Conservation (phyloP, 257 asterid genomes). For the Craterostigma plantagineum region DNA sequence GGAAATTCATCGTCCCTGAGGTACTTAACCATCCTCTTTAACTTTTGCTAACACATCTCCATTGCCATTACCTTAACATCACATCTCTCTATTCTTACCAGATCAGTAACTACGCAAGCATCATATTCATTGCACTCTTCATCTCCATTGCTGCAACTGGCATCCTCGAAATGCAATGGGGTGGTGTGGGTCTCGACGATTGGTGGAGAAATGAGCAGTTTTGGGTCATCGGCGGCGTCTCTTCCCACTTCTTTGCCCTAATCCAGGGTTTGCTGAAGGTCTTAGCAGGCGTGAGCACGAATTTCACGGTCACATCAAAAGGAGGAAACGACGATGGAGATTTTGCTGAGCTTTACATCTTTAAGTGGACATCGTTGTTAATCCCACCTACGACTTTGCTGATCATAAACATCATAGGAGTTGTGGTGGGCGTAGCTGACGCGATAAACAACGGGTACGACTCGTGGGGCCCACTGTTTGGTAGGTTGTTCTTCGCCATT, state of each 20-base stretch:
- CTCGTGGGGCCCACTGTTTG: constrained; percentile 85
- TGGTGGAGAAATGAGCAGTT: constrained; percentile 99
- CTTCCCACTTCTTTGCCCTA: constrained; percentile 70
- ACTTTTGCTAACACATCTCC: no score
- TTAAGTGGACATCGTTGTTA: constrained; percentile 72
- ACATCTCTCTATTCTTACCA: constrained; percentile 11
- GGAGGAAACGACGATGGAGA: constrained; percentile 62
- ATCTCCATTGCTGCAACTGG: constrained; percentile 69
- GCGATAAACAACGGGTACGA: constrained; percentile 83
- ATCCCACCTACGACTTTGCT: constrained; percentile 66
- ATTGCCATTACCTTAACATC: no score
- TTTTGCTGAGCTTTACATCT: constrained; percentile 53
- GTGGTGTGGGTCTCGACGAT: constrained; percentile 67
- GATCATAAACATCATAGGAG: constrained; percentile 54
- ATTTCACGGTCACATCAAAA: constrained; percentile 77
- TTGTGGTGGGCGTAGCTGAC: constrained; percentile 56
- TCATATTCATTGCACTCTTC: constrained; percentile 65
- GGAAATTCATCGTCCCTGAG: constrained; percentile 54
- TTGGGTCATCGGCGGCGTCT: constrained; percentile 93
- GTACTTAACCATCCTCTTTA: constrained; percentile 13
- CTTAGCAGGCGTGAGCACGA: constrained; percentile 65
- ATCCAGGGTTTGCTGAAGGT: constrained; percentile 81
- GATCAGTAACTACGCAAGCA: constrained; percentile 79
- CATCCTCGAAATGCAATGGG: constrained; percentile 92
- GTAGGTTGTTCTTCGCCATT: constrained; percentile 54